phyloP scores from a whole-genome alignment of 768 basidiomycete species.

The Hygrophorus pudorinus region DNA sequence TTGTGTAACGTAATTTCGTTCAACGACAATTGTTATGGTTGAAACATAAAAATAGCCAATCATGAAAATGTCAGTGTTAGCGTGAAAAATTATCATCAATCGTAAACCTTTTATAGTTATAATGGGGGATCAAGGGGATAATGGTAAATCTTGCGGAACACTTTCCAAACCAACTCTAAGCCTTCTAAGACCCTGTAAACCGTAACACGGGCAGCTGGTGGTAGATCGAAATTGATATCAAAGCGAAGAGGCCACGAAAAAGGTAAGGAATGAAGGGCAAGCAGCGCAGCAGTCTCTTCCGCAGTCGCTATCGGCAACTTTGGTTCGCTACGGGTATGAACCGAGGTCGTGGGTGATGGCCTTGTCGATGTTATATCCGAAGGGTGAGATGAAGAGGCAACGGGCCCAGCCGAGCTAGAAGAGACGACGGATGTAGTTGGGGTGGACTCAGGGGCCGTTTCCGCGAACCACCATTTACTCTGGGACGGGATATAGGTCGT shows the following conservation, averaged over 20 bases:
- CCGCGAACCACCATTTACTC: conserved; percentile 16
- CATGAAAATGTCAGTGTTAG: neutral
- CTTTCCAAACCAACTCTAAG: conserved; percentile 33
- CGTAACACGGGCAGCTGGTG: conserved; percentile 15
- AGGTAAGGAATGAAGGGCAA: conserved; percentile 20
- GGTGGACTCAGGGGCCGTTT: conserved; percentile 10
- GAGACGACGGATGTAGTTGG: conserved; percentile 6
- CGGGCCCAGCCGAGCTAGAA: conserved; percentile 3
- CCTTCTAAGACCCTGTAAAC: conserved; percentile 29
- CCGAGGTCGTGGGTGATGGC: neutral
- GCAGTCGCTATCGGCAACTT: conserved; percentile 8
- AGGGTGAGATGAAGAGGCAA: conserved; percentile 2
- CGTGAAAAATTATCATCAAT: conserved; percentile 9
- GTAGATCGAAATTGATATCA: conserved; percentile 13
- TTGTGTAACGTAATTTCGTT: neutral
- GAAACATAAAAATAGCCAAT: neutral
- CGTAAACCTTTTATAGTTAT: conserved; percentile 5
- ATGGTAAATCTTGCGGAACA: conserved; percentile 42
- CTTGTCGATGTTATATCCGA: conserved; percentile 2
- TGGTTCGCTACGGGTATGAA: conserved; percentile 4
- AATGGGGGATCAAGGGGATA: conserved; percentile 46
- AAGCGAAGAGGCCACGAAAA: conserved; percentile 24
- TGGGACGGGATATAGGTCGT: conserved; percentile 19
- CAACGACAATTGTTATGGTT: neutral
- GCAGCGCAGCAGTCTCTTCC: conserved; percentile 18